phyloP scores from a whole-genome alignment of 306 rosid species.

The Lotus japonicus region DNA sequence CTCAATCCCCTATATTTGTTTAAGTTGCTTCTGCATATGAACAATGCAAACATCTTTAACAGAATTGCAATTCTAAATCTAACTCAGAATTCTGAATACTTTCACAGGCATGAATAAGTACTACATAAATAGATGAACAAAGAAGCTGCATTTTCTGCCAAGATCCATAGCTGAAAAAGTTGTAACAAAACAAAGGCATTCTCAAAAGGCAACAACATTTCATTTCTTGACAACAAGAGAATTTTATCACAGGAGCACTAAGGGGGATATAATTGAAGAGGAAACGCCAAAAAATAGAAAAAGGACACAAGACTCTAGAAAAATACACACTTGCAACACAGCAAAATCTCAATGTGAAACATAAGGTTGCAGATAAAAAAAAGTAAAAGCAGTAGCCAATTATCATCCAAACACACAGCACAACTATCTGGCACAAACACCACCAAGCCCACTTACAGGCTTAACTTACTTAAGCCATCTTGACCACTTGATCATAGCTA shows the following conservation, averaged over 20 bases:
- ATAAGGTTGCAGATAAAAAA: not conserved
- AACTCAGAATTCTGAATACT: not conserved
- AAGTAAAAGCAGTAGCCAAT: not conserved
- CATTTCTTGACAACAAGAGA: not conserved
- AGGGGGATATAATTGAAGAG: not conserved
- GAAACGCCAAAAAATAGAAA: not conserved
- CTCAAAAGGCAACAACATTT: not conserved
- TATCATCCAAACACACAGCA: not conserved
- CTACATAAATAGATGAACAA: not conserved
- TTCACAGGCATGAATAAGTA: not conserved
- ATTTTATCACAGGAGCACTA: not conserved
- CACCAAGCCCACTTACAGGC: not conserved
- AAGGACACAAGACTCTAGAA: not conserved
- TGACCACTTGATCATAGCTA: conserved; percentile 83
- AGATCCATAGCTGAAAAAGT: not conserved
- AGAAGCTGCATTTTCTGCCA: not conserved
- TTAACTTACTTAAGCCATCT: conserved; percentile 70
- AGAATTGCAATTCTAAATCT: not conserved
- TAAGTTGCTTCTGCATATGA: conserved; percentile 4
- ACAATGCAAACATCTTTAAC: not conserved
- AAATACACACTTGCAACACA: not conserved
- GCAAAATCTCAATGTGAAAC: not conserved
- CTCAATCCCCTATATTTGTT: not conserved
- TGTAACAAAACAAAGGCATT: not conserved
- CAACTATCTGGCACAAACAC: conserved; percentile 12